These are phyloP conservation scores for Xylaria telfairii DNA, from an alignment of 495 filamentous ascomycete genomes.

Conservation along the genomic window DNA sequence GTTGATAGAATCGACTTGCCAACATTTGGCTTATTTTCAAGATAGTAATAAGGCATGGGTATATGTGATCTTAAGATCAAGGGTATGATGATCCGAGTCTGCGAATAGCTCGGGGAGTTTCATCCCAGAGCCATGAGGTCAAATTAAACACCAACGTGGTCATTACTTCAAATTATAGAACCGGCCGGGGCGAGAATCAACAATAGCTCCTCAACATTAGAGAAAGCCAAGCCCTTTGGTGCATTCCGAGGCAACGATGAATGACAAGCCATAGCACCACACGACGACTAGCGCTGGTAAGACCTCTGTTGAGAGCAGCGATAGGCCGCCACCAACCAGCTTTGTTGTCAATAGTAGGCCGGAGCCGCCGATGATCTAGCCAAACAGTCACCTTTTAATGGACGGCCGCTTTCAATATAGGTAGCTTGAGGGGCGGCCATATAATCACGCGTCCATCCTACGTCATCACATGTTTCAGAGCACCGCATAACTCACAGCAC, in stretches of 20 bases:
- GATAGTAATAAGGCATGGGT: neutral
- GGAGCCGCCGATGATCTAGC: neutral
- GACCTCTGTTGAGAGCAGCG: neutral
- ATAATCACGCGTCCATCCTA: neutral
- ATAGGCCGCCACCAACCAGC: neutral
- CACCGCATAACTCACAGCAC: neutral
- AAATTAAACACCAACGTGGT: neutral
- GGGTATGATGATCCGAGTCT: neutral
- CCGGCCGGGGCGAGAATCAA: neutral
- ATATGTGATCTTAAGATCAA: neutral
- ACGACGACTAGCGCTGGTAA: neutral
- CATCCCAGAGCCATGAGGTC: neutral
- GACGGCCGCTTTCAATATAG: neutral
- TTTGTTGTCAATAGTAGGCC: neutral
- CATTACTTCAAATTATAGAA: neutral
- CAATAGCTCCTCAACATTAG: neutral
- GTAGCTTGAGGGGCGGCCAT: neutral
- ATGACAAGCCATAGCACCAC: neutral
- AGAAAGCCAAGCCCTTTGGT: neutral
- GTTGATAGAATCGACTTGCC: neutral
- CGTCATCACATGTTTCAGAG: constrained; percentile 12
- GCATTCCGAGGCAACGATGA: neutral
- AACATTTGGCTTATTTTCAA: neutral
- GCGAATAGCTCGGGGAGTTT: neutral
- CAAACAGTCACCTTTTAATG: neutral